Evolutionary conservation across 192 early-diverging fungal species (phyloP).

Genomic region (Endogone sp.): DNA sequence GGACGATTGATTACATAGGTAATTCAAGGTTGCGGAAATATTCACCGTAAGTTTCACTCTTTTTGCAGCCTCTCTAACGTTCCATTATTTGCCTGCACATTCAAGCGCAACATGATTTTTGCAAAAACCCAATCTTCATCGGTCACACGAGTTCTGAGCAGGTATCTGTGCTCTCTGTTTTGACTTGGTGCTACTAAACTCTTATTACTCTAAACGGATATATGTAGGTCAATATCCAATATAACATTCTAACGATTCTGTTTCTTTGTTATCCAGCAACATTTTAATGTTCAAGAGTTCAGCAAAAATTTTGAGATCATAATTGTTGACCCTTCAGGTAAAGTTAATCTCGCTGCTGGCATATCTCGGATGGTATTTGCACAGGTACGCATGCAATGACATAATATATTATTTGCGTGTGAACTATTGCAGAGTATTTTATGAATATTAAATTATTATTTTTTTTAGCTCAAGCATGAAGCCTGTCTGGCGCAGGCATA

Average conservation of each 20-base stretch:
- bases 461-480: constrained; percentile 65
- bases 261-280: too few relatives aligned
- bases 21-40: not conserved
- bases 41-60: not conserved
- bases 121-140: constrained; percentile 61
- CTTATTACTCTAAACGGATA: too few relatives aligned
- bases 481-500: constrained; percentile 56
- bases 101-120: constrained; percentile 64
- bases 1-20: constrained; percentile 80
- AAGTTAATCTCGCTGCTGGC: constrained; percentile 77
- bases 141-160: constrained; percentile 54
- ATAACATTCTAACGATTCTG: too few relatives aligned
- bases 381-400: constrained; percentile 42
- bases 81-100: too few relatives aligned
- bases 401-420: constrained; percentile 9
- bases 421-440: constrained; percentile 22
- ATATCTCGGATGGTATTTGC: constrained; percentile 60
- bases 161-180: constrained; percentile 28
- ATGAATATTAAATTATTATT: not conserved
- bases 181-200: constrained; percentile 45
- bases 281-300: constrained; percentile 44
- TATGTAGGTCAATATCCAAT: too few relatives aligned
- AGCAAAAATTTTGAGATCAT: constrained; percentile 65
- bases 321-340: constrained; percentile 80
- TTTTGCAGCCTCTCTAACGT: too few relatives aligned